Conservation (phyloP, 768 basidiomycete genomes). For the Auriculariales sp. region DNA sequence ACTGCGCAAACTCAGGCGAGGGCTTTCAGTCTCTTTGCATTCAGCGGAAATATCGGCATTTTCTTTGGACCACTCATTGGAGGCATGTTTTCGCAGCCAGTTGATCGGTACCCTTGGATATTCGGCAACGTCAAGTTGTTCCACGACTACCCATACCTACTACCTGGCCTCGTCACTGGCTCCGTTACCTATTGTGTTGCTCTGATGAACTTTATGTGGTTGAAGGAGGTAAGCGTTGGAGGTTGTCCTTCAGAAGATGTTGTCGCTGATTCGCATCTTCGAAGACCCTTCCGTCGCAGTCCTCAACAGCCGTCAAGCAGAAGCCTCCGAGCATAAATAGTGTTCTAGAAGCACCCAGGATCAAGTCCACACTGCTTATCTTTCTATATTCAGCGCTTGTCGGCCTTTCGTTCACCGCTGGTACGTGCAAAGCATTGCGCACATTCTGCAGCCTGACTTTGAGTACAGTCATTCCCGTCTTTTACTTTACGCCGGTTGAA, state of each 20-base stretch:
- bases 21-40: slow-evolving; percentile 3
- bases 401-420: background rate
- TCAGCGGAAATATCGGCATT: slow-evolving; percentile 3
- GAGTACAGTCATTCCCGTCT: background rate
- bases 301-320: background rate
- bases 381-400: background rate
- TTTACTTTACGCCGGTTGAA: slow-evolving; percentile 6
- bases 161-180: slow-evolving; percentile 24
- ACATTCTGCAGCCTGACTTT: background rate
- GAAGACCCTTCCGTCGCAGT: background rate
- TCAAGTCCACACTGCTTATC: background rate
- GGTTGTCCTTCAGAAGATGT: background rate
- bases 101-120: slow-evolving; percentile 20
- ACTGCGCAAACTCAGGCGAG: slow-evolving; percentile 2
- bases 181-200: slow-evolving; percentile 15
- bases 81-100: slow-evolving; percentile 9
- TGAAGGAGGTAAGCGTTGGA: background rate
- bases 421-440: background rate
- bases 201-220: background rate
- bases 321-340: background rate
- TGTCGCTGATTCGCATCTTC: background rate
- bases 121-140: slow-evolving; percentile 24
- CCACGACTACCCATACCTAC: slow-evolving; percentile 26
- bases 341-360: background rate
- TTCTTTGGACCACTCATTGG: slow-evolving; percentile 3